Evolutionary conservation across 768 basidiomycete species (phyloP).

Genomic region (Suillus clintonianus): DNA sequence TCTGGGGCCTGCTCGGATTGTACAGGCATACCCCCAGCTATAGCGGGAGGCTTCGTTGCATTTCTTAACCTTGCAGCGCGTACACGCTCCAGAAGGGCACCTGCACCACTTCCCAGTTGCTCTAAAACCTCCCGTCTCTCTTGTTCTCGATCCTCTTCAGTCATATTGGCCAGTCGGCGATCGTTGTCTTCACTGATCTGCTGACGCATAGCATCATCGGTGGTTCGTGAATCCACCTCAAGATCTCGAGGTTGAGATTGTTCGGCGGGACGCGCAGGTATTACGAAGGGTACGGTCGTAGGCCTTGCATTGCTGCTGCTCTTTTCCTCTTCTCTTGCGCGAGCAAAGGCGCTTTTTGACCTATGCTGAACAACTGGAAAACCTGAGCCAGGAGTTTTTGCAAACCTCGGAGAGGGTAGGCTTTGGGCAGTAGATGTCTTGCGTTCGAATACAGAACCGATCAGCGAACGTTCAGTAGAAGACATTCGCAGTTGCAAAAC

Average conservation of each 20-base stretch:
- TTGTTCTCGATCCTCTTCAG: constrained; percentile 63
- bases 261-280: constrained; percentile 22
- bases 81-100: constrained; percentile 59
- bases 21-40: neutral
- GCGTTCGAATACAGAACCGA: constrained; percentile 53
- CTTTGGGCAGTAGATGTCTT: constrained; percentile 25
- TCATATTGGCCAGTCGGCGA: constrained; percentile 64
- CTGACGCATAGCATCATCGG: constrained; percentile 47
- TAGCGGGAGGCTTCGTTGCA: neutral
- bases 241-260: neutral
- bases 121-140: constrained; percentile 69
- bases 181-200: constrained; percentile 72
- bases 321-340: constrained; percentile 41
- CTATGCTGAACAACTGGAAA: constrained; percentile 70
- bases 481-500: constrained; percentile 17
- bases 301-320: constrained; percentile 16
- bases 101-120: constrained; percentile 68
- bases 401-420: constrained; percentile 23
- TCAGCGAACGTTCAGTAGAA: constrained; percentile 27
- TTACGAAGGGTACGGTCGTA: constrained; percentile 22
- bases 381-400: constrained; percentile 38
- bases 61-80: constrained; percentile 38
- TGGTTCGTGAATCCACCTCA: constrained; percentile 9
- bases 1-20: constrained; percentile 6
- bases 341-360: constrained; percentile 61